Evolutionary conservation across 208 protist species (phyloP), one percentile per base, ranked within the genome.

Genomic region (Leishmania martiniquensis): DNA sequence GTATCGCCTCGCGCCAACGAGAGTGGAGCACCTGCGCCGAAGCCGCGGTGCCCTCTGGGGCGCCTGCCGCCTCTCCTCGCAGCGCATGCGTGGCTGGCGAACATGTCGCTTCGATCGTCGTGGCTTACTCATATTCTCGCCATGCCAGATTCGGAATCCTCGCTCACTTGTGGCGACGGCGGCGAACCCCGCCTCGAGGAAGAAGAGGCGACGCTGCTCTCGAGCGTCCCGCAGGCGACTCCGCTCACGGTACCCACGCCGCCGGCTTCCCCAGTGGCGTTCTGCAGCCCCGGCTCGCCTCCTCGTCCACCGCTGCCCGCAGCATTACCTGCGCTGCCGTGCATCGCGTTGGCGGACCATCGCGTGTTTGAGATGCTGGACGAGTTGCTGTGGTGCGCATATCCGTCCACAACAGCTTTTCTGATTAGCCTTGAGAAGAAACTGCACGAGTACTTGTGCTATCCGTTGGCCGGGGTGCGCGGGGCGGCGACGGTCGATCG

Each of bases 21-120:
- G 45, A 29, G n/a, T 32, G n/a, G n/a, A n/a, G 44, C 66, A 54
- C 44, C 7, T 10, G 22, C 44, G 6, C n/a, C 45, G 47, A 39
- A 7, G 52, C 52, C 70, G 20, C 52, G 7, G 37, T 76, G 49
- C 44, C 63, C 57, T 66, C 55, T 69, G 54, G 73, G 68, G 4
- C 63, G 76, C 29, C 73, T 86, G n/a, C 82, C 82, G 12, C 82
- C 82, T 37, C 77, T 86, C 25, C 51, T 80, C 15, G 69, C 60
- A 0, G 69, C 78, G 9, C 77, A 86, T 72, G 82, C 73, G 44
- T 80, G 78, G 78, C 29, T 86, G 49, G 42, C 42, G 44, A 55
- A 67, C 44, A 22, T 72, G 15, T 42, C 72, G 44, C 55, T 80
- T 63, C 71, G 75, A 29, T 51, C 69, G 2, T 67, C 44, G 52